Percentiles rank a stretch among this genome's conserved stretches.
These are phyloP conservation scores for Aspergillus pseudoterreus DNA, from an alignment of 2,329 filamentous ascomycete species.

Conservation along the genomic window DNA sequence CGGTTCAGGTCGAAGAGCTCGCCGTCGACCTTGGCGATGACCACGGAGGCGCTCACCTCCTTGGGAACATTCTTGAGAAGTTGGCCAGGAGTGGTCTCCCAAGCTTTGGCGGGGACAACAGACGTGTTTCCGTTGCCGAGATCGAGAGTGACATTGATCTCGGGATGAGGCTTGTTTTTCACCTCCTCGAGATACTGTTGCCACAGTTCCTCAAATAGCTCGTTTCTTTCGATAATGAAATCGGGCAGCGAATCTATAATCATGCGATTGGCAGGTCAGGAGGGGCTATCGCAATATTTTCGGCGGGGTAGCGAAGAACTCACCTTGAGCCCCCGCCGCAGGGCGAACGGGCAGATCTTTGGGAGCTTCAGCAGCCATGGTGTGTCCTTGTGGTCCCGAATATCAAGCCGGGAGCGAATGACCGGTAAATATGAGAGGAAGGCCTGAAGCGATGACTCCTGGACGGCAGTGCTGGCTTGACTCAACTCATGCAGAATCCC, in stretches of 20 bases:
- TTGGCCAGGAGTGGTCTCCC: slow-evolving; percentile 87
- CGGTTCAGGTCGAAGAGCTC: slow-evolving; percentile 90
- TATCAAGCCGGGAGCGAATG: slow-evolving; percentile 17
- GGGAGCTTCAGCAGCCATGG: slow-evolving; percentile 33
- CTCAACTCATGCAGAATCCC: not conserved
- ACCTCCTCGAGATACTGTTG: slow-evolving; percentile 76
- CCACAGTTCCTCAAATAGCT: slow-evolving; percentile 85
- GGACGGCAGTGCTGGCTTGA: not conserved
- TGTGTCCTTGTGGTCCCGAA: slow-evolving; percentile 12
- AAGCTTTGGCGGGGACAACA: slow-evolving; percentile 64
- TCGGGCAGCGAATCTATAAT: slow-evolving; percentile 54
- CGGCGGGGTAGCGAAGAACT: slow-evolving; percentile 29
- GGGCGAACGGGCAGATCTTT: slow-evolving; percentile 36
- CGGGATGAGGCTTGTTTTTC: slow-evolving; percentile 46
- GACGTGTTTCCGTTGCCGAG: slow-evolving; percentile 40
- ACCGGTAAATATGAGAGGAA: slow-evolving; percentile 11
- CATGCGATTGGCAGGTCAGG: slow-evolving; percentile 21
- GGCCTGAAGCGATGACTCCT: slow-evolving; percentile 10
- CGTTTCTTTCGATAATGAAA: slow-evolving; percentile 78
- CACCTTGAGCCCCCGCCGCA: slow-evolving; percentile 26
- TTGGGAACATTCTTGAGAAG: slow-evolving; percentile 76
- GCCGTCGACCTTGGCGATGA: slow-evolving; percentile 81
- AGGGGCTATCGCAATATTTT: slow-evolving; percentile 27
- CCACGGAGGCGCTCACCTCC: slow-evolving; percentile 73
- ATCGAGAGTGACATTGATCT: slow-evolving; percentile 49